Conservation (phyloP, 305 asterid species). For the Solanum hybrid region DNA sequence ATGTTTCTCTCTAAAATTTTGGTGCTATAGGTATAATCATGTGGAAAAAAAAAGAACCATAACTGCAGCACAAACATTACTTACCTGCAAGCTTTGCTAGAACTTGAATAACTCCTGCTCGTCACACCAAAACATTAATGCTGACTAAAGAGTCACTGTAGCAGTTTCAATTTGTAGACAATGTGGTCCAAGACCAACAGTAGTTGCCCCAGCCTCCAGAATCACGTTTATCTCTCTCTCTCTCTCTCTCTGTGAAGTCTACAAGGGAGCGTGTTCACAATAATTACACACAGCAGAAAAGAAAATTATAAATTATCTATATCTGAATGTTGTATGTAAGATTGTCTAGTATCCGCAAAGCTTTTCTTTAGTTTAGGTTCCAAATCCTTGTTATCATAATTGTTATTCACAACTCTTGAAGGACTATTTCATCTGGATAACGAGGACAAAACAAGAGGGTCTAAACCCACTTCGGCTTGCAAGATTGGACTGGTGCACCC, state of each 20-base stretch:
- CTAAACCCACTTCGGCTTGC: background rate
- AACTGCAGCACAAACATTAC: background rate
- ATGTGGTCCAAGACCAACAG: conserved; percentile 82
- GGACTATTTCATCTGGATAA: background rate
- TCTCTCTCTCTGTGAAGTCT: conserved; percentile 49
- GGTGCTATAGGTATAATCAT: background rate
- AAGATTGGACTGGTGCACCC: background rate
- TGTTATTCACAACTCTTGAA: background rate
- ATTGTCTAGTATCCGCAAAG: background rate
- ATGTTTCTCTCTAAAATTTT: background rate
- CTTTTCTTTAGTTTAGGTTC: background rate
- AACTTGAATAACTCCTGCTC: conserved; percentile 23
- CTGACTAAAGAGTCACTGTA: conserved; percentile 63
- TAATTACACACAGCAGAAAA: background rate
- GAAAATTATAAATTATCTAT: background rate
- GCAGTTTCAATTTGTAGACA: conserved; percentile 95
- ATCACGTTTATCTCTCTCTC: conserved; percentile 44
- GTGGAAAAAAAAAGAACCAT: background rate
- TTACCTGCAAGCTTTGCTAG: conserved; percentile 32
- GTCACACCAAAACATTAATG: conserved; percentile 80
- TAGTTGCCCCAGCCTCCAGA: conserved; percentile 60
- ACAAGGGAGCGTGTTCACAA: background rate
- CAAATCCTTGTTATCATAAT: background rate
- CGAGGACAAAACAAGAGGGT: background rate
- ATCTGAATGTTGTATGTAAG: background rate